A percentile compares a stretch with the other conserved stretches of the same genome.
phyloP scores from a whole-genome alignment of 768 basidiomycete species.

The Lentinula sp. region DNA sequence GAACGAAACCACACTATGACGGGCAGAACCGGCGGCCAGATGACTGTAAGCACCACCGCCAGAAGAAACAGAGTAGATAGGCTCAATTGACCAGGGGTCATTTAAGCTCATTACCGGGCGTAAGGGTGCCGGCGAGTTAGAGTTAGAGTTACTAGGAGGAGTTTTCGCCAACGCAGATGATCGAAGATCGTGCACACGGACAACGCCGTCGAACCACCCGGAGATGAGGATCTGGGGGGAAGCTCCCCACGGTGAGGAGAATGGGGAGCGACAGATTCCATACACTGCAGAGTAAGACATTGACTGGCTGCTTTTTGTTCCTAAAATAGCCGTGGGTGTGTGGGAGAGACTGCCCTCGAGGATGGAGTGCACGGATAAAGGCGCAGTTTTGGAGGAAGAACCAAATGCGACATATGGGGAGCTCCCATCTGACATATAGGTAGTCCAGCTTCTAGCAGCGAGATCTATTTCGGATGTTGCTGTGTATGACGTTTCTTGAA shows the following conservation, averaged over 20 bases:
- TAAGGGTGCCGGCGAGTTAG: slow-evolving; percentile 28
- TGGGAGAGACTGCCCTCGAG: slow-evolving; percentile 37
- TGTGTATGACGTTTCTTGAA: slow-evolving; percentile 14
- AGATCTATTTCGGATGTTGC: slow-evolving; percentile 34
- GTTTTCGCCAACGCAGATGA: slow-evolving; percentile 19
- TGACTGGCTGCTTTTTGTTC: slow-evolving; percentile 22
- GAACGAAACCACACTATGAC: slow-evolving; percentile 73
- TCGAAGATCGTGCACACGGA: slow-evolving; percentile 73
- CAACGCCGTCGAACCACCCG: slow-evolving; percentile 78
- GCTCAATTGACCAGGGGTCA: slow-evolving; percentile 67
- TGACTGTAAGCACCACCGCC: slow-evolving; percentile 66
- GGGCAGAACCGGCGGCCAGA: slow-evolving; percentile 71
- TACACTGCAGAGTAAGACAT: slow-evolving; percentile 56
- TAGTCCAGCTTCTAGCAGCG: slow-evolving; percentile 54
- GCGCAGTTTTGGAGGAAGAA: slow-evolving; percentile 44
- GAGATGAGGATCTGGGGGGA: slow-evolving; percentile 69
- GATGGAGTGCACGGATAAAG: slow-evolving; percentile 55
- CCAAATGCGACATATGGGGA: slow-evolving; percentile 67
- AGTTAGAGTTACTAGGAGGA: slow-evolving; percentile 7
- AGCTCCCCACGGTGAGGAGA: slow-evolving; percentile 60
- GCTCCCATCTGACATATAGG: slow-evolving; percentile 46
- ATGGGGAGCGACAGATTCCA: slow-evolving; percentile 56
- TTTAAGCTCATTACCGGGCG: slow-evolving; percentile 53
- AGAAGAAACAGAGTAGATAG: slow-evolving; percentile 70
- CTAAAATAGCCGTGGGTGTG: slow-evolving; percentile 44